Evolutionary conservation across 2,329 filamentous ascomycete genomes (phyloP), one percentile per base, ranked within the genome.

Genomic region (Xylariomycetidae sp.): DNA sequence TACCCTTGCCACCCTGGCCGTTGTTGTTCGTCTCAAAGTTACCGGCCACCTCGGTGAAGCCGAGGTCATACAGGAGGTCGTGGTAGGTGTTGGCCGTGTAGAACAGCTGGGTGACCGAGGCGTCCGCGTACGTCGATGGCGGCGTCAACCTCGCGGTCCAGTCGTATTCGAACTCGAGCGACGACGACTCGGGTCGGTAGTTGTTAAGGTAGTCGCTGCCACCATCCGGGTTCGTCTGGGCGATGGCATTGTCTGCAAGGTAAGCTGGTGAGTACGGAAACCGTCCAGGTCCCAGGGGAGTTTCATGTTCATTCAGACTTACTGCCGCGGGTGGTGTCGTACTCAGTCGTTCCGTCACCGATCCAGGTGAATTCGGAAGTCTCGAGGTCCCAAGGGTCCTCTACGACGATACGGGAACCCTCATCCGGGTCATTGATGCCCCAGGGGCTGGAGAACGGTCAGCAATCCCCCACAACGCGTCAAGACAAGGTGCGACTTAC

Each of bases 11-110:
- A 4, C 74, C 74, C 25, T 61, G 52, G 27, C 65, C 69, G 40
- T 71, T 66, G 60, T 78, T 79, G 59, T 75, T 70, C 33, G 56
- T 47, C 55, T 80, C 66, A 53, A 80, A 80, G 56, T 80, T 80
- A 5, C 75, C 75, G 1, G 76, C 74, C 1, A 44, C 52, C 53
- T 80, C 75, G 22, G 60, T 71, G 54, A 80, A 80, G 5, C 76
- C 75, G 1, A 80, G 66, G 5, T 58, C 50, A 44, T 79, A 70
- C 8, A 80, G 62, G 0, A 80, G 50, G 36, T 80, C 77, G 45
- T 80, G 76, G 54, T 73, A 79, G 20, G 60, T 63, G 60, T 80
- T 79, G 20, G 66, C 62, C 0, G 72, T 77, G 60, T 80, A 80
- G 58, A 77, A 80, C 5, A 79, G 64, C 54, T 80, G 76, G 0